Conservation (phyloP, 2,329 filamentous ascomycete species). For the Pseudogymnoascus sp. region DNA sequence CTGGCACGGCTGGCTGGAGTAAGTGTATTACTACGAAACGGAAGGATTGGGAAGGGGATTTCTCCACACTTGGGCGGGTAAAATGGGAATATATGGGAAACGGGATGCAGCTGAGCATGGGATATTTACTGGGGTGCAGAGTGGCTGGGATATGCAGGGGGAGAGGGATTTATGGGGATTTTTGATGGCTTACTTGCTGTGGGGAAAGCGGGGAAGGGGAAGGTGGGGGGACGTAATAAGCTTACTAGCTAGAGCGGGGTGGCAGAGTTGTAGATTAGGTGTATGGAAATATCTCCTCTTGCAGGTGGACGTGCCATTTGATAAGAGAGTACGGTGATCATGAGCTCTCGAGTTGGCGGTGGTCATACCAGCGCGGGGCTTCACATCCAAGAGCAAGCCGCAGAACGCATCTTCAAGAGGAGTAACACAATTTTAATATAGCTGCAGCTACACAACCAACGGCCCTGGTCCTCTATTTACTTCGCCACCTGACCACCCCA, state of each 20-base stretch:
- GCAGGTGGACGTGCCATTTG: background rate
- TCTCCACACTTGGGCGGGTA: background rate
- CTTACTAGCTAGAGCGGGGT: background rate
- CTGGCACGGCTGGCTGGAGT: background rate
- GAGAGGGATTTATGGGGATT: background rate
- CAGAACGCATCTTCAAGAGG: background rate
- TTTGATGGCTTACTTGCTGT: background rate
- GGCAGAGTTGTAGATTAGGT: background rate
- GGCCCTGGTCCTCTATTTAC: background rate
- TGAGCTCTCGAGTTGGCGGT: background rate
- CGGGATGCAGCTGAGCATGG: background rate
- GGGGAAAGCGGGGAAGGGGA: background rate
- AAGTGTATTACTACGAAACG: background rate
- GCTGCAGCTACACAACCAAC: background rate
- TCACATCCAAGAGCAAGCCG: background rate
- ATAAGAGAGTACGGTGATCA: background rate
- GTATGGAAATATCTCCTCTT: background rate
- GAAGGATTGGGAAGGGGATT: background rate
- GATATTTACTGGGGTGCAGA: background rate
- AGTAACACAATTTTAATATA: background rate
- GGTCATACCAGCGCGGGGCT: background rate
- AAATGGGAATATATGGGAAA: background rate
- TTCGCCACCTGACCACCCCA: background rate
- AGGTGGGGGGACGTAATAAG: background rate
- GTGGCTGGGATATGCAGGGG: background rate